Base-by-base conservation (phyloP, 2,329 filamentous ascomycete species). In the Ceratocystis colombiana region DNA sequence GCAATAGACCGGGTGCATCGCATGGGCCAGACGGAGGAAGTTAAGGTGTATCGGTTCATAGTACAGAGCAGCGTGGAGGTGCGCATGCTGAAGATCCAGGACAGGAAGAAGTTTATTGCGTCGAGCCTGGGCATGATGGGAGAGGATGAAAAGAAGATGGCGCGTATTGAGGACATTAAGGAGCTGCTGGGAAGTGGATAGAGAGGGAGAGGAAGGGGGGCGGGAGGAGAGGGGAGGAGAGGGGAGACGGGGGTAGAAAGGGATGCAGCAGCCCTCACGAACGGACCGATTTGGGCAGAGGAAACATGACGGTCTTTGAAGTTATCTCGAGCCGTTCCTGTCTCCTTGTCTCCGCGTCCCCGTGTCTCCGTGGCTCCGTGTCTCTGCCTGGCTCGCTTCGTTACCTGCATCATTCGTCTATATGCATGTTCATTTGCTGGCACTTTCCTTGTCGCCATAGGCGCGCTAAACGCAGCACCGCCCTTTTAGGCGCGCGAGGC, bases 1-100 rank as follows among this genome's bases (percentile, higher is more conserved):
- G 94, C 94, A 7, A 97, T 99, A 72, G 94, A 99, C 77, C 89
- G 94, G 1, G 91, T 99, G 44, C 94, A 99, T 78, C 85, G 94
- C 7, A 96, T 99, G 89, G 94, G 94, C 0, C 94, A 99, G 75
- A 86, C 88, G 62, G 82, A 85, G 17, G 89, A 93, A 72, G 94
- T 99, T 1, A 84, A 85, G 66, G 92, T 99, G 0, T 87, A 87
- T 71, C 80, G 94, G 33, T 97, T 97, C 72, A 88, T 99, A 67
- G 89, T 96, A 0, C 88, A 88, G 75, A 85, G 87, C 61, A 96
- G 90, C 70, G 95, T 99, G 48, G 94, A 99, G 78, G 89, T 94
- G 75, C 86, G 93, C 75, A 99, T 99, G 91, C 75, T 99, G 70
- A 85, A 82, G 75, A 86, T 99, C 44, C 95, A 99, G 75, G 93